These are phyloP conservation scores for Dactylellina sp. DNA, from an alignment of 2,329 filamentous ascomycete genomes.

Conservation along the genomic window DNA sequence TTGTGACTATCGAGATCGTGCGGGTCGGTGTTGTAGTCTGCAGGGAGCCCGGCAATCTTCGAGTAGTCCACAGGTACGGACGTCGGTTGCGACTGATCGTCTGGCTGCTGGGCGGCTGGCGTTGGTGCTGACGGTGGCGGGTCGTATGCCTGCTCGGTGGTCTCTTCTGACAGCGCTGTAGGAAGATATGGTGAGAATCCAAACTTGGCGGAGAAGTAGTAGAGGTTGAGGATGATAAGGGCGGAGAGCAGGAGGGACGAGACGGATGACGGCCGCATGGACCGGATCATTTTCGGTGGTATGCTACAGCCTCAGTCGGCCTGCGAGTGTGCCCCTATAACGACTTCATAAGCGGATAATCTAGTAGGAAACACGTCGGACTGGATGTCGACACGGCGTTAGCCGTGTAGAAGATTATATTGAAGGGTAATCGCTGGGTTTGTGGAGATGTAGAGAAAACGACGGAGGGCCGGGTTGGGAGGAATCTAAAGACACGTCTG, in stretches of 20 bases:
- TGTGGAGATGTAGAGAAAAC: too few species aligned
- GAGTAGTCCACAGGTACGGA: neutral
- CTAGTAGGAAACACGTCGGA: too few species aligned
- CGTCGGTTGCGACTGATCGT: neutral
- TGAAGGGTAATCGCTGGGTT: too few species aligned
- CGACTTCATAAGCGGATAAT: neutral
- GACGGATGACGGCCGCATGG: constrained; percentile 19
- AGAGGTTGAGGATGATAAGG: constrained; percentile 35
- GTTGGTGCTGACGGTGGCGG: constrained; percentile 5
- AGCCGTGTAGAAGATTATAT: too few species aligned
- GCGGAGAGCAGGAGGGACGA: constrained; percentile 11
- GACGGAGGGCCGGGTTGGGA: too few species aligned
- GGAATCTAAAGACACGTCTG: too few species aligned
- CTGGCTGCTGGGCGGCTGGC: neutral
- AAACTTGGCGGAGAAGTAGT: constrained; percentile 33
- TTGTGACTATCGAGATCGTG: constrained; percentile 14
- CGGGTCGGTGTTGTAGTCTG: constrained; percentile 22
- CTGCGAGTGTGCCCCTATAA: neutral
- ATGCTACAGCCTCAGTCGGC: neutral
- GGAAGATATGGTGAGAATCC: neutral
- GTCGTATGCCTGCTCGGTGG: neutral
- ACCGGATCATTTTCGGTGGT: constrained; percentile 12
- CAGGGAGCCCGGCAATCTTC: constrained; percentile 10
- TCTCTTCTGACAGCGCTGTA: neutral
- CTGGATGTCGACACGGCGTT: too few species aligned